Evolutionary conservation across 257 asterid species (phyloP).

Genomic region (Leonotis leonurus): DNA sequence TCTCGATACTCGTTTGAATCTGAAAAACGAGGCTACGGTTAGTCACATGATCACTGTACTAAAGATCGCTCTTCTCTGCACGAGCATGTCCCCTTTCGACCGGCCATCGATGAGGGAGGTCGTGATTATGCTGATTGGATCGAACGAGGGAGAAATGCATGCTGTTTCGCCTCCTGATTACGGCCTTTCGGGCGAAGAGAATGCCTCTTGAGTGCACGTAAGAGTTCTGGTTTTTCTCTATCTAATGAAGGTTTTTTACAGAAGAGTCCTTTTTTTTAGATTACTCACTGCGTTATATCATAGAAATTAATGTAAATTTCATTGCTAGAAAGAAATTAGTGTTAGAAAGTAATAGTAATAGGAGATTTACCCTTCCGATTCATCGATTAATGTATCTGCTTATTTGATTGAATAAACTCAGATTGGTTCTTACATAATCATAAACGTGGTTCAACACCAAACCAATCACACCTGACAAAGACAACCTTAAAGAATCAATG

Average conservation of each 20-base stretch:
- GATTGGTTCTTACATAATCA: neutral
- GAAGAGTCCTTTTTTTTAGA: slow-evolving; percentile 24
- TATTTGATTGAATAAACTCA: slow-evolving; percentile 2
- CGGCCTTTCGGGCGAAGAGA: slow-evolving; percentile 34
- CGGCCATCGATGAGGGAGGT: slow-evolving; percentile 91
- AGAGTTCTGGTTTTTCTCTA: slow-evolving; percentile 10
- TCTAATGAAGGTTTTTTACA: slow-evolving; percentile 20
- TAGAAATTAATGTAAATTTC: slow-evolving; percentile 39
- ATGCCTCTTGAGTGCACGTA: slow-evolving; percentile 33
- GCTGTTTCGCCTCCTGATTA: slow-evolving; percentile 43
- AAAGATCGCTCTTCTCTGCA: slow-evolving; percentile 74
- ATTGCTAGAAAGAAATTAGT: slow-evolving; percentile 13
- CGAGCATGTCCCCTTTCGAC: slow-evolving; percentile 62
- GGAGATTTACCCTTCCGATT: neutral
- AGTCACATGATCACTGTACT: slow-evolving; percentile 69
- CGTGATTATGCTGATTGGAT: slow-evolving; percentile 73
- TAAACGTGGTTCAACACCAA: too few relatives aligned
- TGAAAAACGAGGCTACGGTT: slow-evolving; percentile 38
- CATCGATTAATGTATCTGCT: neutral
- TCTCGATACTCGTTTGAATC: slow-evolving; percentile 55
- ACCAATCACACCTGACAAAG: too few relatives aligned
- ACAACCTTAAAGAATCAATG: neutral
- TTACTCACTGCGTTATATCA: slow-evolving; percentile 15
- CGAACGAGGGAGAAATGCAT: slow-evolving; percentile 50
- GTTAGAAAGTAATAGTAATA: neutral